Evolutionary conservation across 148 eudicot genomes (phyloP), one percentile per base, ranked within the genome.

Genomic region (Vaccinium myrtillus): DNA sequence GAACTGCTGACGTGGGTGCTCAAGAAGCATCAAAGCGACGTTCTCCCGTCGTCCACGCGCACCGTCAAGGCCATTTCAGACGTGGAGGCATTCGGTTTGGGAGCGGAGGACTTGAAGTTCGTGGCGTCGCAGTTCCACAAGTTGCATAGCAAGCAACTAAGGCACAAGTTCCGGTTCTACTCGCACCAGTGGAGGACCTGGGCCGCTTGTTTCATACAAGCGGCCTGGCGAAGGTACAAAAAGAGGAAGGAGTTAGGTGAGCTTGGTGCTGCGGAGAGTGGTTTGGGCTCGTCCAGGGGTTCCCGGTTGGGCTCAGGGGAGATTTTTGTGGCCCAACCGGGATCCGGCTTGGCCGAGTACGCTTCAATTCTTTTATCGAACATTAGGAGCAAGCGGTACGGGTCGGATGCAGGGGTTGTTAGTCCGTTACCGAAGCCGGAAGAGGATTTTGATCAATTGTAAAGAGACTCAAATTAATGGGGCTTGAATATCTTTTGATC

Each of bases 101-200:
- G 82, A 13, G 91, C 94, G 0, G 94, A 90, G 21, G 98, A 95
- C 84, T 82, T 95, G 50, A 95, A 91, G 39, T 95, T 94, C 51
- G 97, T 95, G 0, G 94, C 98, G 2, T 89, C 94, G 0, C 98
- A 95, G 56, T 95, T 89, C 79, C 84, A 94, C 46, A 87, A 89
- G 80, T 82, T 94, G 76, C 98, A 95, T 59, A 95, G 97, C 84
- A 95, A 94, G 88, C 91, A 93, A 32, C 78, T 95, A 0, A 86
- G 92, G 85, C 98, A 94, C 43, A 95, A 93, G 82, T 91, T 94
- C 21, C 58, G 98, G 79, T 93, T 93, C 79, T 87, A 93, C 71
- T 94, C 97, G 15, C 98, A 94, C 71, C 98, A 94, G 54, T 95
- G 98, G 98, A 85, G 98, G 58, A 87, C 92, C 0, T 94, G 98